phyloP scores from a whole-genome alignment of 2,329 filamentous ascomycete genomes.

The Epicoccum nigrum region DNA sequence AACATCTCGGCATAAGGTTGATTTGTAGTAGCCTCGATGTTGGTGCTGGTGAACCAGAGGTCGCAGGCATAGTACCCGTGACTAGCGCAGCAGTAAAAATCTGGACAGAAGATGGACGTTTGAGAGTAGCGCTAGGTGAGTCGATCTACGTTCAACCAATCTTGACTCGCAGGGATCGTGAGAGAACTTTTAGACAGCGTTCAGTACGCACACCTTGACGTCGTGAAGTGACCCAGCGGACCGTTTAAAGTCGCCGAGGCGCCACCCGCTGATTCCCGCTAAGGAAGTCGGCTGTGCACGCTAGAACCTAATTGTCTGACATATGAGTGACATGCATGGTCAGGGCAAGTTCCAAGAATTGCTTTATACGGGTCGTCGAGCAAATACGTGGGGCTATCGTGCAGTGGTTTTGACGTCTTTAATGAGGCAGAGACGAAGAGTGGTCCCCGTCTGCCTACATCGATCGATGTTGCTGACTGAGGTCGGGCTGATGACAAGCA shows the following conservation, averaged over 20 bases:
- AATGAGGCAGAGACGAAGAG: not conserved
- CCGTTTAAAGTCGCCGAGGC: conserved; percentile 10
- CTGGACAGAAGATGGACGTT: conserved; percentile 13
- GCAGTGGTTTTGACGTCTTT: conserved; percentile 1
- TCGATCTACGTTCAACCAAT: conserved; percentile 6
- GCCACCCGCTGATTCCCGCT: conserved; percentile 2
- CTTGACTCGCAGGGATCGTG: conserved; percentile 3
- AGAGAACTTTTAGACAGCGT: conserved; percentile 1
- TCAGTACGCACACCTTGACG: conserved; percentile 5
- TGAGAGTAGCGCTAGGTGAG: conserved; percentile 10
- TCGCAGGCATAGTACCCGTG: not conserved
- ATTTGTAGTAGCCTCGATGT: conserved; percentile 3
- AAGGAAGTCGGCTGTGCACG: not conserved
- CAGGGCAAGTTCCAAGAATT: not conserved
- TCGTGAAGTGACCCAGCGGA: conserved; percentile 4
- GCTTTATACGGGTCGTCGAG: not conserved
- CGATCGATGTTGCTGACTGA: not conserved
- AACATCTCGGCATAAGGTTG: not conserved
- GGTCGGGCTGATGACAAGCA: not conserved
- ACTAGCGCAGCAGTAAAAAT: conserved; percentile 2
- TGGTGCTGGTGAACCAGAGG: conserved; percentile 1
- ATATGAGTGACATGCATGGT: not conserved
- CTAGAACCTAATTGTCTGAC: conserved; percentile 4
- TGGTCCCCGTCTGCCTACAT: not conserved
- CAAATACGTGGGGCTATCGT: not conserved